Conservation (phyloP, 164 flowering plant genomes). For the Sextonia rubra region DNA sequence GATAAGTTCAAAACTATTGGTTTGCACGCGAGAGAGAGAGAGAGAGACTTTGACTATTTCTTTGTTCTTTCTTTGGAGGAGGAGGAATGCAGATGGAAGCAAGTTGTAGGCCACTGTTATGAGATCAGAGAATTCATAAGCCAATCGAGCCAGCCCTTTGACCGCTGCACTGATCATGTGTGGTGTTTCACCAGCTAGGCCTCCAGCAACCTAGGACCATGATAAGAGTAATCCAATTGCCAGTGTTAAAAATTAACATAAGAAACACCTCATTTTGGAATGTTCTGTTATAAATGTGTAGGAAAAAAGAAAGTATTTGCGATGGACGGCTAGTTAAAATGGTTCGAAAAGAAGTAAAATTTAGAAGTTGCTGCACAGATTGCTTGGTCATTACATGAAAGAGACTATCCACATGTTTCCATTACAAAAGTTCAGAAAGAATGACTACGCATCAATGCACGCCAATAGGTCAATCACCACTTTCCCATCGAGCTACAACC, state of each 20-base stretch:
- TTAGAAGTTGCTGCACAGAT: background rate
- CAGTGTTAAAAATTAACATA: no score
- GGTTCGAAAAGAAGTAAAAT: background rate
- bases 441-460: background rate
- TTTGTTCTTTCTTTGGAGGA: constrained; percentile 75
- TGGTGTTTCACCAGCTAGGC: constrained; percentile 90
- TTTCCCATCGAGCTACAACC: background rate
- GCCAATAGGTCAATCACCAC: no score
- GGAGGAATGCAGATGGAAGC: constrained; percentile 79
- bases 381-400: background rate
- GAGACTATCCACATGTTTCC: background rate
- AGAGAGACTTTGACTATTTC: constrained; percentile 69
- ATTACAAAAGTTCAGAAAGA: background rate
- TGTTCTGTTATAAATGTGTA: no score
- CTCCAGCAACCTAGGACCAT: constrained; percentile 70
- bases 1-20: background rate
- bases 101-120: constrained; percentile 57
- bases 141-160: constrained; percentile 94
- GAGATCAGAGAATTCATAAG: constrained; percentile 95
- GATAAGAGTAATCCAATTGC: constrained; percentile 2
- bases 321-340: no score
- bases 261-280: no score
- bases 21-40: background rate
- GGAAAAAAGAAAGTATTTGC: no score
- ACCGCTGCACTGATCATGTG: constrained; percentile 96